Base-by-base conservation (phyloP, 306 rosid genomes). In the Casuarina equisetifolia region DNA sequence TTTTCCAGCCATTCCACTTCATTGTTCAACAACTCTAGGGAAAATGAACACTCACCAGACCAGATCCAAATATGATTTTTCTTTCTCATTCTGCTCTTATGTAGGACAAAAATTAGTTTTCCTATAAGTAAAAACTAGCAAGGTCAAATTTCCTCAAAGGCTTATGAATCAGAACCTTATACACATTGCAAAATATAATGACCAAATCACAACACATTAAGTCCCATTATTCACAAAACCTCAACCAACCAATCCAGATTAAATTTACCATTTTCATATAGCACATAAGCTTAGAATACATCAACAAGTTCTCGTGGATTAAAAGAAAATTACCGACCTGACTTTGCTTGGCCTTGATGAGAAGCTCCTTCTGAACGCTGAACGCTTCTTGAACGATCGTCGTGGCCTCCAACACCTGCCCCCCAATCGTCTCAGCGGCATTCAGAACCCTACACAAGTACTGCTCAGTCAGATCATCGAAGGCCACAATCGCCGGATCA, bases 361-460 rank as follows among this genome's bases (percentile, higher is more conserved):
- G 81, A 62, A 94, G 97, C 81, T 88, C 89, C 79, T 82, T 92
- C 85, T 89, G 97, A 67, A 76, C 87, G 78, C 54, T 43, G 72
- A 94, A 94, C 68, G 97, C 98, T 72, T 94, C 89, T 66, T 50
- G 79, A 12, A 94, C 69, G 77, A 86, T 35, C 78, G 81, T 82
- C 9, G 96, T 85, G 32, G 74, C 83, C 15, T 85, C 91, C 85
- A 85, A 74, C 12, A 89, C 97, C 84, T 83, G 87, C 66, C 96
- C 98, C 55, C 98, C 97, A 64, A 94, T 90, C 77, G 77, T 79
- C 85, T 94, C 93, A n/a, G 97, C 97, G 3, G 96, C 91, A 40
- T 68, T 50, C 9, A 72, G 74, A 83, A 92, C 77, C 83, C 86
- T 89, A 63, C 76, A 85, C 51, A 94, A 42, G 73, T 77, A 81